Conservation (phyloP, 345 rosid species). For the Arabis alpina region DNA sequence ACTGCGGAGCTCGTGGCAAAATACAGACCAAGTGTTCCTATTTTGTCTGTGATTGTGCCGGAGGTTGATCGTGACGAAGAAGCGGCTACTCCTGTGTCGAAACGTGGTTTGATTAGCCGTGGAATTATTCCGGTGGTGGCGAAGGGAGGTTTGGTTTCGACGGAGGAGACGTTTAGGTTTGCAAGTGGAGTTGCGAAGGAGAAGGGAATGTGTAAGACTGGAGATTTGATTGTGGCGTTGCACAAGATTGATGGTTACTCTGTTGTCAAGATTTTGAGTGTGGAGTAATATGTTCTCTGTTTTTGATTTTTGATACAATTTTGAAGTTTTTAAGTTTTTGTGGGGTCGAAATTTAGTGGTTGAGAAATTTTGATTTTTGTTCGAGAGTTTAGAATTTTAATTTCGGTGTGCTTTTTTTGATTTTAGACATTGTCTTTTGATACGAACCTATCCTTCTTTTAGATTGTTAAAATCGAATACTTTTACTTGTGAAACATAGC, state of each 20-base stretch:
- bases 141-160: slow-evolving; percentile 53
- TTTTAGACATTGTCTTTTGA: not conserved
- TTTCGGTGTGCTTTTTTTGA: not conserved
- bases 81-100: slow-evolving; percentile 53
- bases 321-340: slow-evolving; percentile 2
- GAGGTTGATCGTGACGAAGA: slow-evolving; percentile 49
- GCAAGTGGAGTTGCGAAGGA: slow-evolving; percentile 52
- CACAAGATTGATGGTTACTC: slow-evolving; percentile 58
- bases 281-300: slow-evolving; percentile 21
- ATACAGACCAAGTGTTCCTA: slow-evolving; percentile 64
- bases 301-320: not conserved
- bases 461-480: too few relatives aligned
- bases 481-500: too few relatives aligned
- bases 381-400: not conserved
- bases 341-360: not conserved
- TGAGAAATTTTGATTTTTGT: not conserved
- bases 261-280: slow-evolving; percentile 59
- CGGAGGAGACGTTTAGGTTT: slow-evolving; percentile 59
- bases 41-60: slow-evolving; percentile 56
- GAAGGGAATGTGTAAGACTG: slow-evolving; percentile 53
- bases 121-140: slow-evolving; percentile 60
- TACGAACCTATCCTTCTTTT: too few relatives aligned
- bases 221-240: slow-evolving; percentile 60
- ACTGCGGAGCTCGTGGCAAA: slow-evolving; percentile 67
- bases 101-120: slow-evolving; percentile 62